These are phyloP conservation scores for Blastobotrys apis DNA, from an alignment of 1,139 yeast species.

Conservation along the genomic window DNA sequence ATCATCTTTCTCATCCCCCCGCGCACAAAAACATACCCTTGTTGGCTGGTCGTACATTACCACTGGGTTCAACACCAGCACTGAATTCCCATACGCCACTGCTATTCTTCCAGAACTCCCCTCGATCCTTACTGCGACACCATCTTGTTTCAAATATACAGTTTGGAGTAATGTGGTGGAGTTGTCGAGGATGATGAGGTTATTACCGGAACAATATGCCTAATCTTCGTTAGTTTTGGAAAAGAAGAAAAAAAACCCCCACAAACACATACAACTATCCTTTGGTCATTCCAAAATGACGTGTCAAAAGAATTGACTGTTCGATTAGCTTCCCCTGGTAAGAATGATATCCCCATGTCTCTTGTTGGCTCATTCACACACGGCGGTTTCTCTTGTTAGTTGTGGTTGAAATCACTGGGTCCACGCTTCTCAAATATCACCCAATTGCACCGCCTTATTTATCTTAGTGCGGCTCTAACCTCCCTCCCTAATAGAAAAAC, in stretches of 20 bases:
- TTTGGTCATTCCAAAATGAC: constrained; percentile 62
- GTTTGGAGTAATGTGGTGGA: constrained; percentile 63
- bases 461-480: too few species aligned
- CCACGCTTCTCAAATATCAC: too few species aligned
- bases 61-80: constrained; percentile 28
- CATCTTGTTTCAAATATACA: constrained; percentile 63
- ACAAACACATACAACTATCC: constrained; percentile 43
- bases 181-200: constrained; percentile 60
- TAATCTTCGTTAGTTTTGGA: constrained; percentile 13
- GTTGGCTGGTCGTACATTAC: constrained; percentile 27
- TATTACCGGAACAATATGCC: constrained; percentile 86
- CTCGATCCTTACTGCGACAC: constrained; percentile 62
- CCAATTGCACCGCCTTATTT: too few species aligned
- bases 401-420: too few species aligned
- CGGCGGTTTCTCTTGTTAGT: too few species aligned
- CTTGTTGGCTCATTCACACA: too few species aligned
- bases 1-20: neutral
- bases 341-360: constrained; percentile 42
- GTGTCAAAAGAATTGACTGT: constrained; percentile 55
- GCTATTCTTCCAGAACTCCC: constrained; percentile 46
- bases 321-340: constrained; percentile 81
- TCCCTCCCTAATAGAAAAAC: too few species aligned
- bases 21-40: constrained; percentile 17
- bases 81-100: constrained; percentile 39
- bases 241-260: too few species aligned